These are phyloP conservation scores for Russula compacta DNA, from an alignment of 768 basidiomycete species.

Conservation along the genomic window DNA sequence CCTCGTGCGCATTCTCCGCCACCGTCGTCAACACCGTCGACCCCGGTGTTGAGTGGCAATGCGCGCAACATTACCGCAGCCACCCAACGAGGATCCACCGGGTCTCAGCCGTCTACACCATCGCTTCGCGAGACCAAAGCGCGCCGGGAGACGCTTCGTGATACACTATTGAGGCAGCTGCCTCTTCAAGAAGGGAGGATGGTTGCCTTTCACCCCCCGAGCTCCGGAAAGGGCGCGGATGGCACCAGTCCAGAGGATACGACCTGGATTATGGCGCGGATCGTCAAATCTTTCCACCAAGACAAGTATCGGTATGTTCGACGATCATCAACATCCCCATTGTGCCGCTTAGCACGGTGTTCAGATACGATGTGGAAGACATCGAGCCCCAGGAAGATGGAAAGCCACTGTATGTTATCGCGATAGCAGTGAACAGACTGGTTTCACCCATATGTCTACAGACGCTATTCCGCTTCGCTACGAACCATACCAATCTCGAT, in stretches of 20 bases:
- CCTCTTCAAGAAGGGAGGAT: constrained; percentile 67
- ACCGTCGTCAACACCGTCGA: constrained; percentile 34
- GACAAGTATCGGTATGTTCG: constrained; percentile 58
- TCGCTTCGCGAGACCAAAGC: constrained; percentile 60
- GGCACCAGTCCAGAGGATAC: constrained; percentile 40
- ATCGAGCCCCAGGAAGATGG: constrained; percentile 78
- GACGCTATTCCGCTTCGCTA: constrained; percentile 61
- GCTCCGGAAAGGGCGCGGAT: constrained; percentile 46
- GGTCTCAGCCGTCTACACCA: constrained; percentile 39
- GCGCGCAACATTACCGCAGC: constrained; percentile 47
- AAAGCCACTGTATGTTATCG: constrained; percentile 33
- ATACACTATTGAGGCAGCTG: constrained; percentile 48
- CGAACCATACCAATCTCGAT: constrained; percentile 36
- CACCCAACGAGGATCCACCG: constrained; percentile 47
- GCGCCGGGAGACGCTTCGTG: constrained; percentile 50
- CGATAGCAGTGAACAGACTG: neutral
- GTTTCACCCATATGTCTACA: constrained; percentile 22
- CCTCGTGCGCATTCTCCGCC: constrained; percentile 63
- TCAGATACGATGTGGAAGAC: constrained; percentile 80
- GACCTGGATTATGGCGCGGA: constrained; percentile 73
- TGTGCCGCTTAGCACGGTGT: neutral
- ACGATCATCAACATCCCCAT: neutral
- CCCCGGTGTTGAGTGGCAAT: constrained; percentile 25
- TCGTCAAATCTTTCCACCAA: constrained; percentile 58
- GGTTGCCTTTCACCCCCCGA: constrained; percentile 65